Conservation (phyloP, 108 stramenopile species). For the Conticribra weissflogii region DNA sequence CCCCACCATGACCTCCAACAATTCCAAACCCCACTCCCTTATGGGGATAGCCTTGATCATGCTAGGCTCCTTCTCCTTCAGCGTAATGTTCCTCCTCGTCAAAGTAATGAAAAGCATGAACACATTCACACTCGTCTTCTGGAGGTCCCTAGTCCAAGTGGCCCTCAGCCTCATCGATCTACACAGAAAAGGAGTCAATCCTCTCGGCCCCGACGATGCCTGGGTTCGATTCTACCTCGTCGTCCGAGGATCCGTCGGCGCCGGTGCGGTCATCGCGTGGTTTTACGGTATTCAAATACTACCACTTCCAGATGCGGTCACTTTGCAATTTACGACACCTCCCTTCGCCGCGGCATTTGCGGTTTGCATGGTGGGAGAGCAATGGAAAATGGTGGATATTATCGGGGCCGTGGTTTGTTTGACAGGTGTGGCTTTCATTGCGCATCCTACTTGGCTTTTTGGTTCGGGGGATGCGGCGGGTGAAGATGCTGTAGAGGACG, state of each 20-base stretch:
- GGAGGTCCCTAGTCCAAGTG: conserved; percentile 39
- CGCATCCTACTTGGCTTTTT: conserved; percentile 51
- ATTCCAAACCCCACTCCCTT: conserved; percentile 23
- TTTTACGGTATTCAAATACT: conserved; percentile 46
- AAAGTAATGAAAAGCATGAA: conserved; percentile 36
- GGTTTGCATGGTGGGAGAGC: conserved; percentile 46
- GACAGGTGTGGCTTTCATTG: conserved; percentile 42
- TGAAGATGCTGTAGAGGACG: conserved; percentile 1
- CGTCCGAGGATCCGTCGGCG: conserved; percentile 27
- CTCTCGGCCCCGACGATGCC: conserved; percentile 11
- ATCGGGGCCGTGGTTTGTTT: conserved; percentile 48
- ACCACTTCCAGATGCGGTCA: conserved; percentile 49
- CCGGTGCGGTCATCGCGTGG: conserved; percentile 43
- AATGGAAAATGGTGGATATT: conserved; percentile 34
- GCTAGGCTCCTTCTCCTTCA: conserved; percentile 44
- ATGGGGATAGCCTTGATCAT: conserved; percentile 27
- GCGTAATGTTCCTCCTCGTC: conserved; percentile 42
- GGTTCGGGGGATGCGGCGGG: no score
- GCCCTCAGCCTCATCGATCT: conserved; percentile 27
- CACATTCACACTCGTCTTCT: conserved; percentile 47
- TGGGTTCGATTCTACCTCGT: conserved; percentile 24
- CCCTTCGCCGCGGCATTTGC: conserved; percentile 49
- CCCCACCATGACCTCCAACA: no score
- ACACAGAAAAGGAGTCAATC: conserved; percentile 7
- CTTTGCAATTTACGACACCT: conserved; percentile 49